These are phyloP conservation scores for Thermothielavioides terrestris DNA, from an alignment of 495 filamentous ascomycete genomes.

Conservation along the genomic window DNA sequence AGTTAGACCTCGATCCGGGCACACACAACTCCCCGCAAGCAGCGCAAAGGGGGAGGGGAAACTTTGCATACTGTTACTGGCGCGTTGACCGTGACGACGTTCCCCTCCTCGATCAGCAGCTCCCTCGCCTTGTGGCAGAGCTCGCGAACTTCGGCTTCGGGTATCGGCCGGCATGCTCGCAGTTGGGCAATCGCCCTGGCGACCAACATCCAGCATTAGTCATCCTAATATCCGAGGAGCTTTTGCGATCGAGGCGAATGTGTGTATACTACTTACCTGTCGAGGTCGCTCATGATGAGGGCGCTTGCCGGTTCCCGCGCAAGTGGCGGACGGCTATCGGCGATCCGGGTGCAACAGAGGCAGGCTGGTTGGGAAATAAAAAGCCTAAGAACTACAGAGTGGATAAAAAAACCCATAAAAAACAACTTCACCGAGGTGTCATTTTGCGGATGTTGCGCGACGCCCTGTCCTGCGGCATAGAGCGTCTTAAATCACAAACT, in stretches of 20 bases:
- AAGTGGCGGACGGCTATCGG: neutral
- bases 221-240: neutral
- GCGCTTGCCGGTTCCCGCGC: neutral
- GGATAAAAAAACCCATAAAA: too few relatives aligned
- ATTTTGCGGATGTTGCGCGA: too few relatives aligned
- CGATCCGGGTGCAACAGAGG: too few relatives aligned
- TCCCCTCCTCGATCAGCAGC: constrained; percentile 93
- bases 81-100: constrained; percentile 91
- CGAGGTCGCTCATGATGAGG: constrained; percentile 25
- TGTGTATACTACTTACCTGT: constrained; percentile 14
- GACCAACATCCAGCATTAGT: neutral
- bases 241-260: neutral
- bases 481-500: too few relatives aligned
- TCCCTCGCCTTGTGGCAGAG: constrained; percentile 97
- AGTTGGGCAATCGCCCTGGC: constrained; percentile 84
- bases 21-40: too few relatives aligned
- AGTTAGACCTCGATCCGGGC: too few relatives aligned
- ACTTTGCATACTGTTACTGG: constrained; percentile 73
- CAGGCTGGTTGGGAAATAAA: too few relatives aligned
- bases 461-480: too few relatives aligned
- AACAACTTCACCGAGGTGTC: too few relatives aligned
- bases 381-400: too few relatives aligned
- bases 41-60: too few relatives aligned
- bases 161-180: constrained; percentile 91
- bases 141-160: constrained; percentile 88